A percentile compares a stretch with the other conserved stretches of the same genome.
These are phyloP conservation scores for Trypanosoma vivax DNA, from an alignment of 208 protist genomes.

Conservation along the genomic window DNA sequence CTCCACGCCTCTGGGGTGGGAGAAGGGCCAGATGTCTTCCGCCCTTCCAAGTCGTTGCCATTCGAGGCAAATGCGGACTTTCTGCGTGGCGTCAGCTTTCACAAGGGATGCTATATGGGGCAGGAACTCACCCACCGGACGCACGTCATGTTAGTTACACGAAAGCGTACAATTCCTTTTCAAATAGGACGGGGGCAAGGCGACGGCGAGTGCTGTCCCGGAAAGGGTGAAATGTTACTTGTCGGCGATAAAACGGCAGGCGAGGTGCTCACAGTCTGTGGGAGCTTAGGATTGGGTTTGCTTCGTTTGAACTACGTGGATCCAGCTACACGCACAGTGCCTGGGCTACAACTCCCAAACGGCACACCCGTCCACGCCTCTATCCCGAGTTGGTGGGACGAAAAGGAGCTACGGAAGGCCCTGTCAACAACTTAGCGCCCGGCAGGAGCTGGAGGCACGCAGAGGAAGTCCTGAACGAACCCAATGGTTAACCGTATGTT, in stretches of 20 bases:
- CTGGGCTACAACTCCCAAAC: constrained; percentile 33
- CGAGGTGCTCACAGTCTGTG: constrained; percentile 47
- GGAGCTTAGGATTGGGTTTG: constrained; percentile 45
- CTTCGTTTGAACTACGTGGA: constrained; percentile 73
- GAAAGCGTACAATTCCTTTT: constrained; percentile 88
- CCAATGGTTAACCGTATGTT: neutral
- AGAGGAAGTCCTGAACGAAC: neutral
- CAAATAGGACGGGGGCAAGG: constrained; percentile 8
- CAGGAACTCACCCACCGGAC: constrained; percentile 95
- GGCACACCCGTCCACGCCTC: constrained; percentile 25
- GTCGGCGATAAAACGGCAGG: constrained; percentile 38
- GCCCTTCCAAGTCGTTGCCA: constrained; percentile 61
- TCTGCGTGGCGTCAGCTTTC: constrained; percentile 85
- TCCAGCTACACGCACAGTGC: constrained; percentile 32
- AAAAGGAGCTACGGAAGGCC: constrained; percentile 62
- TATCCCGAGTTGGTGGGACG: constrained; percentile 73
- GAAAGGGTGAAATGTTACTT: constrained; percentile 39
- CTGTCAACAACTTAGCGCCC: constrained; percentile 26
- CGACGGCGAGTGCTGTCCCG: neutral
- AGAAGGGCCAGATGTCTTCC: constrained; percentile 75
- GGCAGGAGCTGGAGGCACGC: neutral
- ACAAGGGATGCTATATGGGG: constrained; percentile 96
- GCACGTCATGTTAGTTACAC: constrained; percentile 90
- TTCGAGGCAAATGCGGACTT: constrained; percentile 92
- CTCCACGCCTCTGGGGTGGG: constrained; percentile 68